Evolutionary conservation across 257 asterid species (phyloP), one percentile per base, ranked within the genome.

Genomic region (Ligustrum vulgare): DNA sequence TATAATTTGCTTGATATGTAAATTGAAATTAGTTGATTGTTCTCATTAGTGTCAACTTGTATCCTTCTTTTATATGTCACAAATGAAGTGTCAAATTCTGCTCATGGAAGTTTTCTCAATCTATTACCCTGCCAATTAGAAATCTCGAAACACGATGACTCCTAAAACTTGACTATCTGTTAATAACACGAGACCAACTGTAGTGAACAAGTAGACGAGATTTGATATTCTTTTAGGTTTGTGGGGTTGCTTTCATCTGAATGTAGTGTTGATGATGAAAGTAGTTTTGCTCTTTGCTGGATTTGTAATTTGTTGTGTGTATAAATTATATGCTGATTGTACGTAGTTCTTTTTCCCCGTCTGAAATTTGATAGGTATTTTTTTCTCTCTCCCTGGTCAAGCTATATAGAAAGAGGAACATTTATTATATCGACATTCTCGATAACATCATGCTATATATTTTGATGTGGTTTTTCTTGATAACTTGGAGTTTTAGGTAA

Each of bases 41-140:
- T n/a, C n/a, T n/a, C n/a, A n/a, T n/a, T n/a, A n/a, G n/a, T n/a
- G n/a, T n/a, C n/a, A n/a, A n/a, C n/a, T n/a, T n/a, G n/a, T n/a
- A n/a, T n/a, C n/a, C n/a, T n/a, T n/a, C n/a, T n/a, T n/a, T n/a
- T n/a, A n/a, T n/a, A n/a, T n/a, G n/a, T n/a, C n/a, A 69, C 86
- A 90, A 97, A 71, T 22, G 97, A 93, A 76, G 97, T 91, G 64
- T 85, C 93, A 18, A 89, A 91, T 37, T 84, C 91, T 11, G 84
- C 86, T 54, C 91, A 88, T 31, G 98, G 98, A 67, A 93, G 97
- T 77, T 89, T 91, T 81, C 84, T 88, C 64, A 89, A 86, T 69
- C 81, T 89, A 25, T 76, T 93, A 35, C 96, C 96, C 77, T 87
- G 92, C 0, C 87, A 78, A 67, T 70, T 81, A 39, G 95, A 90